Evolutionary conservation across 2,329 filamentous ascomycete species (phyloP).

Genomic region (Aspergillus ochraceoroseus): DNA sequence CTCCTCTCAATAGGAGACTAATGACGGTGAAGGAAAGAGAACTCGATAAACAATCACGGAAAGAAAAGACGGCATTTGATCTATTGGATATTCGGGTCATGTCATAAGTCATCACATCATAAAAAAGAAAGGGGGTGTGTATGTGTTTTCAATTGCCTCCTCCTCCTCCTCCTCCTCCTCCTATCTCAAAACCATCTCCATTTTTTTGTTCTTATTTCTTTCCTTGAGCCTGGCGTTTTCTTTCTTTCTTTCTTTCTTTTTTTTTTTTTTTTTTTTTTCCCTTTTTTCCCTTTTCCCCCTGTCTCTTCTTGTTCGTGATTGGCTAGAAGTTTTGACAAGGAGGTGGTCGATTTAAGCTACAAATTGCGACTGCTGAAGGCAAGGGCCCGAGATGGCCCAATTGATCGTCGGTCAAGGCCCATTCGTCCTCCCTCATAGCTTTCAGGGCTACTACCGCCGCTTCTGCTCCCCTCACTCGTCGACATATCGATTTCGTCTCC

Average conservation of each 20-base stretch:
- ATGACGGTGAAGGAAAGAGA: background rate
- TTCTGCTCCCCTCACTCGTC: slow-evolving; percentile 46
- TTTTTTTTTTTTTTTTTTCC: too few relatives aligned
- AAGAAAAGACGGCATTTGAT: slow-evolving; percentile 17
- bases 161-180: too few relatives aligned
- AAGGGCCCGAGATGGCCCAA: slow-evolving; percentile 24
- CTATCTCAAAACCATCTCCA: too few relatives aligned
- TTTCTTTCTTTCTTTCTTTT: too few relatives aligned
- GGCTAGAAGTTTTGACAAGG: too few relatives aligned
- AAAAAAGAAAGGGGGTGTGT: background rate
- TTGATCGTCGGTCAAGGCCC: slow-evolving; percentile 21
- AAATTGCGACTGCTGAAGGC: slow-evolving; percentile 22
- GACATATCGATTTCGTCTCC: slow-evolving; percentile 45
- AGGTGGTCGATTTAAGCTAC: slow-evolving; percentile 1
- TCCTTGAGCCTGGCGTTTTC: too few relatives aligned
- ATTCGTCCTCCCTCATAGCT: slow-evolving; percentile 27
- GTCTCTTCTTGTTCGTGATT: too few relatives aligned
- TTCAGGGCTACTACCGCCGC: slow-evolving; percentile 54
- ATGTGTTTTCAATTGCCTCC: too few relatives aligned
- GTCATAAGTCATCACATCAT: slow-evolving; percentile 30
- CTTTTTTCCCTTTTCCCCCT: too few relatives aligned
- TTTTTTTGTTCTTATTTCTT: too few relatives aligned
- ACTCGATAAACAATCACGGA: too few relatives aligned
- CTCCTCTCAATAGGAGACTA: background rate
- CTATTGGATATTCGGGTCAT: slow-evolving; percentile 23